These are phyloP conservation scores for Pseudogymnoascus sp. DNA, from an alignment of 2,329 filamentous ascomycete genomes.

Conservation along the genomic window DNA sequence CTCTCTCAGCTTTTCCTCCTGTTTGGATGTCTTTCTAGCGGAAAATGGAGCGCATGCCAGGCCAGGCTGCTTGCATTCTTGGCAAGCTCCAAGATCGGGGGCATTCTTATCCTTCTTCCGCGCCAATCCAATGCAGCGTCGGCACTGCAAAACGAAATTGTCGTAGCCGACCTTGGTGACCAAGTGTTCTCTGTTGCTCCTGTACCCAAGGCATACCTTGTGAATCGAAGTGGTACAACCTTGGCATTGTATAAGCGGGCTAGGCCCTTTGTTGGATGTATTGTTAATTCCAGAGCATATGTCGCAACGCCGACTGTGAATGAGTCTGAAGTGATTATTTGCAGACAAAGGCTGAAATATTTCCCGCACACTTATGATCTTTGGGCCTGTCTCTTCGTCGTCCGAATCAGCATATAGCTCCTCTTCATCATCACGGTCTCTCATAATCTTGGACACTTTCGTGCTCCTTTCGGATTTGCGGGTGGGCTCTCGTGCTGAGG, in stretches of 20 bases:
- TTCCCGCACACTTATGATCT: conserved; percentile 62
- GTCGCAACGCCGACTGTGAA: conserved; percentile 65
- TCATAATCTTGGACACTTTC: conserved; percentile 32
- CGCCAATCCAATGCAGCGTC: conserved; percentile 65
- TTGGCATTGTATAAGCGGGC: conserved; percentile 73
- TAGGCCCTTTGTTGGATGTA: conserved; percentile 48
- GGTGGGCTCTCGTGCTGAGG: conserved; percentile 21
- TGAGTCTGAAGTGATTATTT: conserved; percentile 57
- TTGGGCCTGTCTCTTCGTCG: conserved; percentile 34
- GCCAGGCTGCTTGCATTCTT: conserved; percentile 58
- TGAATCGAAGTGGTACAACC: conserved; percentile 83
- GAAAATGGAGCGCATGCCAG: conserved; percentile 68
- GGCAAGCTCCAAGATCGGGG: conserved; percentile 65
- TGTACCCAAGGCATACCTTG: conserved; percentile 68
- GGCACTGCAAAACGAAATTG: conserved; percentile 82
- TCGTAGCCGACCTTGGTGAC: conserved; percentile 75
- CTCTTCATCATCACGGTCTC: conserved; percentile 42
- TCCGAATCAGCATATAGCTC: conserved; percentile 39
- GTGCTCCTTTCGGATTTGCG: conserved; percentile 30
- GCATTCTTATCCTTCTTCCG: conserved; percentile 60
- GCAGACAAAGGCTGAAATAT: conserved; percentile 56
- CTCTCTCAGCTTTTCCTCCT: conserved; percentile 76
- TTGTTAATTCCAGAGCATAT: conserved; percentile 54
- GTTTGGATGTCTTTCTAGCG: conserved; percentile 59
- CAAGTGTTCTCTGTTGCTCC: conserved; percentile 70